Percentiles rank a stretch among this genome's conserved stretches.
phyloP scores from a whole-genome alignment of 176 grass and related monocot genomes.

The Tillandsia leiboldiana region DNA sequence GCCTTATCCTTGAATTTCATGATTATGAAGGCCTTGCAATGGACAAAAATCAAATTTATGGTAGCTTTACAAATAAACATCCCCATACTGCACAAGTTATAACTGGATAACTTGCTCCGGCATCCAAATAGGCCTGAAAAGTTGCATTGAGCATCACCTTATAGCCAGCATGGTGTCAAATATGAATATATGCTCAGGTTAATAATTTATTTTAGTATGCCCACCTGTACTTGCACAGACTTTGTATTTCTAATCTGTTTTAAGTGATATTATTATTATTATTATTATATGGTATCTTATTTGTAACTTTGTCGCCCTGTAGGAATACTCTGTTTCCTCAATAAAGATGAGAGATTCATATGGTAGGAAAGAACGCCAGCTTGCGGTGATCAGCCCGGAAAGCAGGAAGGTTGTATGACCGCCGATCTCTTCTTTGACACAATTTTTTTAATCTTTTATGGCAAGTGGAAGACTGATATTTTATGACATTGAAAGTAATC shows the following conservation, averaged over 20 bases:
- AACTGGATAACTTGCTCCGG: no score
- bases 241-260: not conserved
- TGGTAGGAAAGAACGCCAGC: conserved; percentile 57
- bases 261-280: not conserved
- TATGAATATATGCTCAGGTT: no score
- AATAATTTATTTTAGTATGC: no score
- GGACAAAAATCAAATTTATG: no score
- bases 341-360: conserved; percentile 68
- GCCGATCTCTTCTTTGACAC: not conserved
- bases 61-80: no score
- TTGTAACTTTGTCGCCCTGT: not conserved
- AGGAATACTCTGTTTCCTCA: conserved; percentile 72
- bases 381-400: conserved; percentile 55
- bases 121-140: no score
- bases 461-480: not conserved
- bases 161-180: no score
- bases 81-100: no score
- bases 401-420: conserved; percentile 49
- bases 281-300: not conserved
- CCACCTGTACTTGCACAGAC: not conserved
- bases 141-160: no score
- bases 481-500: conserved; percentile 6
- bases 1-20: no score
- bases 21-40: no score
- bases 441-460: not conserved